These are phyloP conservation scores for Eimeria tenella DNA, from an alignment of 169 alveolate species.

Conservation along the genomic window DNA sequence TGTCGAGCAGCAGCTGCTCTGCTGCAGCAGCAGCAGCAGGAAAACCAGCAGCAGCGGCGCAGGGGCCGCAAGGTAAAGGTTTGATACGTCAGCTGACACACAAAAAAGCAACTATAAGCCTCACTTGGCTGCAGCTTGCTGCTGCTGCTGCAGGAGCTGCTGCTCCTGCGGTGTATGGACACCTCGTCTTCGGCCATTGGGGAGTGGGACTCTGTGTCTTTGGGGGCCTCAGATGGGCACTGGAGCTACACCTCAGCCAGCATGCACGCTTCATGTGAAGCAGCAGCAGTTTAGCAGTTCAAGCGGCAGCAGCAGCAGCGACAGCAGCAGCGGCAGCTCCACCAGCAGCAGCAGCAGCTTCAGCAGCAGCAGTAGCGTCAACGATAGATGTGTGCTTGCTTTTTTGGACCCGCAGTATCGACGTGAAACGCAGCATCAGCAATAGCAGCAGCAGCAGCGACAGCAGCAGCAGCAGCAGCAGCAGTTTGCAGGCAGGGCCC, in stretches of 20 bases:
- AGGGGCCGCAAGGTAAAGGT: constrained; percentile 45
- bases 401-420: constrained; percentile 21
- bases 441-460: neutral
- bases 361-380: neutral
- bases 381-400: neutral
- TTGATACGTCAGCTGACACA: constrained; percentile 11
- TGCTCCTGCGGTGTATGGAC: constrained; percentile 86
- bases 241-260: constrained; percentile 85
- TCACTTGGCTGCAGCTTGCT: constrained; percentile 13
- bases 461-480: constrained; percentile 44
- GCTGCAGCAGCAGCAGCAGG: constrained; percentile 11
- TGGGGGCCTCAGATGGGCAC: constrained; percentile 86
- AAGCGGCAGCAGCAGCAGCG: neutral
- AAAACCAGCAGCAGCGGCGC: neutral
- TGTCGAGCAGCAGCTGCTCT: neutral
- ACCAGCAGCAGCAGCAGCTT: neutral
- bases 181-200: constrained; percentile 82
- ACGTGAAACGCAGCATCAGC: neutral
- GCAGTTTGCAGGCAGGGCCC: neutral
- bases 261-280: neutral
- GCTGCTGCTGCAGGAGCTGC: constrained; percentile 80
- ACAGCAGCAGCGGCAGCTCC: neutral
- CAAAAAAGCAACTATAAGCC: constrained; percentile 25
- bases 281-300: neutral
- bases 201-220: constrained; percentile 85